Evolutionary conservation across 1,284 basidiomycete genomes (phyloP).

Genomic region (Rhizoctonia solani): DNA sequence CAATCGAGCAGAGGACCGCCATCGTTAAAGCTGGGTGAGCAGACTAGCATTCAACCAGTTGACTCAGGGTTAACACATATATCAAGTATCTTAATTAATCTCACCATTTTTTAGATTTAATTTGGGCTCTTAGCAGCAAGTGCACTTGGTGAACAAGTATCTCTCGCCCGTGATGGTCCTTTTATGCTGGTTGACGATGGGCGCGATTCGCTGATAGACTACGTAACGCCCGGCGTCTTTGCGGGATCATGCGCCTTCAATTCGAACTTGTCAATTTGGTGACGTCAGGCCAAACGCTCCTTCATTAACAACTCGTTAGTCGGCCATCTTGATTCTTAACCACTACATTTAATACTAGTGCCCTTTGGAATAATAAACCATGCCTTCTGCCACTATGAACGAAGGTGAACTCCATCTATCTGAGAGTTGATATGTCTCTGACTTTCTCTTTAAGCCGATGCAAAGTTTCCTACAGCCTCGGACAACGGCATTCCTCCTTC

Average conservation of each 20-base stretch:
- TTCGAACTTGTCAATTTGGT: background rate
- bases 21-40: slow-evolving; percentile 80
- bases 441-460: slow-evolving; percentile 11
- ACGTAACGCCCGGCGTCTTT: slow-evolving; percentile 5
- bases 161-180: background rate
- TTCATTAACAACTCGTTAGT: background rate
- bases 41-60: slow-evolving; percentile 54
- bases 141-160: background rate
- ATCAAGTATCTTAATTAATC: background rate
- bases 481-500: slow-evolving; percentile 14
- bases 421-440: background rate
- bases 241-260: no score
- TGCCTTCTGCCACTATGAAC: background rate
- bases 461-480: slow-evolving; percentile 19
- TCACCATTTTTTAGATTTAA: background rate
- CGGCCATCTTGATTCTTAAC: background rate
- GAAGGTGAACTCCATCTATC: background rate
- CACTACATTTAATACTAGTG: background rate
- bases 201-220: background rate
- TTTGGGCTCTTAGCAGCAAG: background rate
- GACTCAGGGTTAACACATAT: no score
- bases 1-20: slow-evolving; percentile 75
- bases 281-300: slow-evolving; percentile 14
- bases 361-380: background rate
- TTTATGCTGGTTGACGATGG: background rate